These are phyloP conservation scores for Phytopythium sindhum DNA, from an alignment of 352 stramenopile species.

Conservation along the genomic window DNA sequence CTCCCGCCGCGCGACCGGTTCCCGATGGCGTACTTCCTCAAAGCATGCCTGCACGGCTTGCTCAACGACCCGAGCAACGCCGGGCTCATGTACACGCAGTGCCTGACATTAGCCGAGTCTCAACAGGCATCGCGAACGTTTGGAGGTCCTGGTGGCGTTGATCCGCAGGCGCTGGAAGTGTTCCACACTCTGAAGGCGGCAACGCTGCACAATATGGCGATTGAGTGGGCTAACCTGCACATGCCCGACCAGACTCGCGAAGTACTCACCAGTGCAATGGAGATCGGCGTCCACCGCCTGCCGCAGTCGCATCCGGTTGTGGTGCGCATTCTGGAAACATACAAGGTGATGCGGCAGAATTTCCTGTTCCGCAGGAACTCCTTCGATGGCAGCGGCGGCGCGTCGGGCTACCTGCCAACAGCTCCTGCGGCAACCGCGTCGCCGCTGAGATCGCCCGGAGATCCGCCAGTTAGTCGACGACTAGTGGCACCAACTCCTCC, in stretches of 20 bases:
- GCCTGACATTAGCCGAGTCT: constrained; percentile 32
- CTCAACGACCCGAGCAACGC: constrained; percentile 56
- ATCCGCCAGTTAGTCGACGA: constrained; percentile 1
- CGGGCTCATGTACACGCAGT: constrained; percentile 62
- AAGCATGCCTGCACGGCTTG: constrained; percentile 55
- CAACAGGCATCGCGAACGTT: constrained; percentile 14
- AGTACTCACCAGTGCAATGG: constrained; percentile 54
- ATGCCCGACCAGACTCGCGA: constrained; percentile 61
- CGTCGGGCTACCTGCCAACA: constrained; percentile 2
- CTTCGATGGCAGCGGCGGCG: constrained; percentile 2
- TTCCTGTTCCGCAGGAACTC: constrained; percentile 44
- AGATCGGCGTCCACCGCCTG: constrained; percentile 49
- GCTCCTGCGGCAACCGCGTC: background rate
- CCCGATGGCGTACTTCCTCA: constrained; percentile 58
- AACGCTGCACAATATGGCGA: constrained; percentile 69
- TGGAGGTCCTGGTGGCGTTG: background rate
- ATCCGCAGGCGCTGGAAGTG: constrained; percentile 29
- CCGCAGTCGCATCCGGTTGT: constrained; percentile 52
- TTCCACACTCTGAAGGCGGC: constrained; percentile 48
- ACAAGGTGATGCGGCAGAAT: constrained; percentile 65
- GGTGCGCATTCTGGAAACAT: constrained; percentile 54
- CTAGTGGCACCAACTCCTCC: constrained; percentile 12
- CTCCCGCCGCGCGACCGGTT: constrained; percentile 44
- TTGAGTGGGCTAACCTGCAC: constrained; percentile 65
- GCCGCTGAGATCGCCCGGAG: constrained; percentile 10